phyloP scores from a whole-genome alignment of 75 land plant species.

The Adiantum capillusveneris region DNA sequence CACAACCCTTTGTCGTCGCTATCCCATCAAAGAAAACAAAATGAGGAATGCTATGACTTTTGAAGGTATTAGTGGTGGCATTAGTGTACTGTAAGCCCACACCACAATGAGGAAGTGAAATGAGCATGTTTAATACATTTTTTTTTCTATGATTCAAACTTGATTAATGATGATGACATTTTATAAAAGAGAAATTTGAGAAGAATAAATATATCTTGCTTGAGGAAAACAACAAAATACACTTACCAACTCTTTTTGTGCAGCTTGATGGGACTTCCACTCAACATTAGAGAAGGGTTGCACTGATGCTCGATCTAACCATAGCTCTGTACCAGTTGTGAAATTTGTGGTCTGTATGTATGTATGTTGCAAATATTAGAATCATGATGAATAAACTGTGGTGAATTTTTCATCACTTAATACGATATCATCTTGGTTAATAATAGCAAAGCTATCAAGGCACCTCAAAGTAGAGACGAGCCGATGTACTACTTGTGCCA shows the following conservation, averaged over 20 bases:
- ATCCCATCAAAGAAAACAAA: too few relatives aligned
- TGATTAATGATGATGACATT: too few relatives aligned
- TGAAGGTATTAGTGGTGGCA: too few relatives aligned
- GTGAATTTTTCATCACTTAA: neutral
- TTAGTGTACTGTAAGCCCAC: too few relatives aligned
- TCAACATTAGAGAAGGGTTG: conserved; percentile 64
- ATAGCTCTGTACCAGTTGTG: conserved; percentile 15
- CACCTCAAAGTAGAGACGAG: conserved; percentile 52
- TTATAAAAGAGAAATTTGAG: too few relatives aligned
- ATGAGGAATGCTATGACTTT: too few relatives aligned
- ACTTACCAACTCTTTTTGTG: conserved; percentile 36
- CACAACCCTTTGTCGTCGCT: conserved; percentile 45
- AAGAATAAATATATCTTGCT: too few relatives aligned
- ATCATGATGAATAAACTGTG: neutral
- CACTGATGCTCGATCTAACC: conserved; percentile 43
- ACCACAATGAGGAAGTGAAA: too few relatives aligned
- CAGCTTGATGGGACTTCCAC: conserved; percentile 50
- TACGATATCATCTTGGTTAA: neutral
- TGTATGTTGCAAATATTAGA: too few relatives aligned
- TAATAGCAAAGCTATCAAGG: neutral
- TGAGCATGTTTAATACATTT: too few relatives aligned
- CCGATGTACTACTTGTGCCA: conserved; percentile 10
- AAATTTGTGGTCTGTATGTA: conserved; percentile 10
- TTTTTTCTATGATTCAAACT: too few relatives aligned
- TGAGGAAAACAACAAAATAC: too few relatives aligned